phyloP scores from a whole-genome alignment of 225 moss, liverwort and hornwort species.

The Rhytidiadelphus loreus region DNA sequence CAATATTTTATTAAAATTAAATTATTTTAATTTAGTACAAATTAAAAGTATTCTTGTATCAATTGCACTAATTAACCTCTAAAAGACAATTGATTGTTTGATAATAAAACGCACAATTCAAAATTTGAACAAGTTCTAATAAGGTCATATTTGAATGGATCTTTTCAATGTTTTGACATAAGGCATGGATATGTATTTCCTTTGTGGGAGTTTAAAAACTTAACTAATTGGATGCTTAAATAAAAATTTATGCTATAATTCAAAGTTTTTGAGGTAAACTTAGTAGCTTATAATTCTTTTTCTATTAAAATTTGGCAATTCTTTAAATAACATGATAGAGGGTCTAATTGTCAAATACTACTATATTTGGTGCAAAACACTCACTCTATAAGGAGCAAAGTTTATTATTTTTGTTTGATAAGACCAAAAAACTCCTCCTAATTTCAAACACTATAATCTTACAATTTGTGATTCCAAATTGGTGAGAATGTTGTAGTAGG shows the following conservation, averaged over 20 bases:
- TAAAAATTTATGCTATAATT: neutral
- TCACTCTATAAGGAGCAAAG: neutral
- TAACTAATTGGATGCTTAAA: neutral
- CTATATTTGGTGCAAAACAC: neutral
- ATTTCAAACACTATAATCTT: neutral
- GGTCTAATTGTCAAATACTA: neutral
- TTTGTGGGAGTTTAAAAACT: neutral
- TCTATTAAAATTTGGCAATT: neutral
- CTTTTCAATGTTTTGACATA: neutral
- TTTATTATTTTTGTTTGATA: no score
- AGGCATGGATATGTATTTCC: fast-evolving
- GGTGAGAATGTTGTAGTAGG: neutral
- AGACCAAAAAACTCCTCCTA: neutral
- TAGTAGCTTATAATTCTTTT: neutral
- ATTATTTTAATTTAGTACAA: neutral
- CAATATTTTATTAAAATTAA: neutral
- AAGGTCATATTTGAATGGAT: neutral
- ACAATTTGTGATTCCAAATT: neutral
- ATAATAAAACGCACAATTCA: neutral
- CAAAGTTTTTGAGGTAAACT: neutral
- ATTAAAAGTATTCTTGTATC: neutral
- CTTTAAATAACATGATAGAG: neutral
- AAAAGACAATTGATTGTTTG: neutral
- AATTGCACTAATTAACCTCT: neutral
- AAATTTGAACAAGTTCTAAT: neutral